These are phyloP conservation scores for Neurospora sp. DNA, from an alignment of 2,329 filamentous ascomycete genomes.

Conservation along the genomic window DNA sequence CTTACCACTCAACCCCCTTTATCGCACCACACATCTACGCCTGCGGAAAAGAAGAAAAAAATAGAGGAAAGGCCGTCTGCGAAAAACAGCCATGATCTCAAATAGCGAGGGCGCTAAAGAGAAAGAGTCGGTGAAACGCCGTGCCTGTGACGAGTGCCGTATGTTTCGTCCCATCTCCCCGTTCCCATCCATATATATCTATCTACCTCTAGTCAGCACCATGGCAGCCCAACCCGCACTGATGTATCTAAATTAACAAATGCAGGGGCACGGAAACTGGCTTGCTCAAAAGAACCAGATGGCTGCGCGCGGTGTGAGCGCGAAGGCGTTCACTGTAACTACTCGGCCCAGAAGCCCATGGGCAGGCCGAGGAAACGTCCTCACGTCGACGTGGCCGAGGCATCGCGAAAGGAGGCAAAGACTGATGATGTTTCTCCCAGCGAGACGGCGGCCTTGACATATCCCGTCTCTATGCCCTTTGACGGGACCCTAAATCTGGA, in stretches of 20 bases:
- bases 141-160: conserved; percentile 61
- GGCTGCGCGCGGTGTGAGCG: conserved; percentile 50
- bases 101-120: neutral
- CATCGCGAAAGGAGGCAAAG: neutral
- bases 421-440: neutral
- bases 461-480: conserved; percentile 10
- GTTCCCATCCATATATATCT: conserved; percentile 1
- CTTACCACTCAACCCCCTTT: neutral
- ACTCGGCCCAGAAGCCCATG: conserved; percentile 58
- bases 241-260: conserved; percentile 6
- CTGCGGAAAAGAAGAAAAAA: neutral
- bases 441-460: neutral
- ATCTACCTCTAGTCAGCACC: neutral
- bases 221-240: neutral
- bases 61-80: neutral
- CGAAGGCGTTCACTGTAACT: conserved; percentile 49
- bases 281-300: conserved; percentile 52
- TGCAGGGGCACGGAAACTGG: conserved; percentile 52
- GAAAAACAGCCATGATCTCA: neutral
- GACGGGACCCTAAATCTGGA: conserved; percentile 20
- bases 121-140: conserved; percentile 35
- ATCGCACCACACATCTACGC: neutral
- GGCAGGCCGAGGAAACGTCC: conserved; percentile 52
- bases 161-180: conserved; percentile 24
- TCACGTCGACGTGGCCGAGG: conserved; percentile 21